phyloP scores from a whole-genome alignment of 495 filamentous ascomycete species.

The Clohesyomyces aquaticus region DNA sequence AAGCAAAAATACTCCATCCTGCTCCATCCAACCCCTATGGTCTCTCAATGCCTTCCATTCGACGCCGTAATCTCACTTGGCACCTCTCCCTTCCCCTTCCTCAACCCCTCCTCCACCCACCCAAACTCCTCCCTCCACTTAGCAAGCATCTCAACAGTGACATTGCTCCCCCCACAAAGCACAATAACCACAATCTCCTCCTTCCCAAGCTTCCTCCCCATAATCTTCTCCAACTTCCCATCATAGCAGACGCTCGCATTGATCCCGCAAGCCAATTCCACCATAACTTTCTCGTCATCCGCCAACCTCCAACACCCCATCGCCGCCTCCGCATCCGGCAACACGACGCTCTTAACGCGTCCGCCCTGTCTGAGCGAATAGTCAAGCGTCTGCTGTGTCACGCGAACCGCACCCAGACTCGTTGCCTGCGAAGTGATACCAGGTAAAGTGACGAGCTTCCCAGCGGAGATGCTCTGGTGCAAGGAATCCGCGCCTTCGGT shows the following conservation, averaged over 20 bases:
- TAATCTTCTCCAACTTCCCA: conserved; percentile 61
- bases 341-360: conserved; percentile 68
- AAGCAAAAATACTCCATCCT: not conserved
- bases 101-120: conserved; percentile 18
- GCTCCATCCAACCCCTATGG: not conserved
- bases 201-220: conserved; percentile 61
- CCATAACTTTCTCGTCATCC: conserved; percentile 78
- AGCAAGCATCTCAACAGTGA: conserved; percentile 67
- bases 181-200: conserved; percentile 78
- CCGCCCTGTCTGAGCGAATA: conserved; percentile 55
- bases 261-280: conserved; percentile 85
- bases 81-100: conserved; percentile 15
- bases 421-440: conserved; percentile 82
- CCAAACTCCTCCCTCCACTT: conserved; percentile 64
- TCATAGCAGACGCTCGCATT: conserved; percentile 58
- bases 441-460: conserved; percentile 66
- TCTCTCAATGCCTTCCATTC: conserved; percentile 7
- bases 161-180: conserved; percentile 82
- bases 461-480: conserved; percentile 60
- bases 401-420: conserved; percentile 73
- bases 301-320: conserved; percentile 73
- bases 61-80: conserved; percentile 39
- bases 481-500: conserved; percentile 80
- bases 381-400: conserved; percentile 72
- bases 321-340: conserved; percentile 80